These are phyloP conservation scores for Luffa acutangula DNA, from an alignment of 306 rosid species.

Conservation along the genomic window DNA sequence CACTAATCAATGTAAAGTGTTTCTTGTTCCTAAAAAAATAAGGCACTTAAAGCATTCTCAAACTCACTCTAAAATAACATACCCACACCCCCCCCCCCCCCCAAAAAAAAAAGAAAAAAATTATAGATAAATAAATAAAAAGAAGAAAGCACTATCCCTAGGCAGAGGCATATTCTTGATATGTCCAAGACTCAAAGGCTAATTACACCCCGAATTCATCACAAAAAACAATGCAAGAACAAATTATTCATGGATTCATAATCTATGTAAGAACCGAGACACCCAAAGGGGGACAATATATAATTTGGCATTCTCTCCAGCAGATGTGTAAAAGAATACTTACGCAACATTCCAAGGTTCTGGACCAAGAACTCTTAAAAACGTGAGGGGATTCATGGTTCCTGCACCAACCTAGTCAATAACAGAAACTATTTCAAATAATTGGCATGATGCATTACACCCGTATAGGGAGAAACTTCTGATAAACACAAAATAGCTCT, in stretches of 20 bases:
- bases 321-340: conserved; percentile 27
- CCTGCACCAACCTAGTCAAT: conserved; percentile 93
- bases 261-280: background rate
- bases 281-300: background rate
- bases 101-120: no score
- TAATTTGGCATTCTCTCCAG: background rate
- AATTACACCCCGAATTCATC: background rate
- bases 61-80: background rate
- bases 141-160: background rate
- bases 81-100: background rate
- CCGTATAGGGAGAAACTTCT: background rate
- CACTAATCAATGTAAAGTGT: background rate
- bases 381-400: conserved; percentile 96
- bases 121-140: no score
- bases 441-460: background rate
- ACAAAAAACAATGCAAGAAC: background rate
- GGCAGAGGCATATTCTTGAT: background rate
- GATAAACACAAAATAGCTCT: background rate
- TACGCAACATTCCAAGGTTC: conserved; percentile 99
- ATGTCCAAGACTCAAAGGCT: background rate
- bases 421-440: background rate
- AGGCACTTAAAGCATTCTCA: background rate
- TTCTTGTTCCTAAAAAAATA: background rate
- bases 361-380: conserved; percentile 95
- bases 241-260: background rate